A percentile compares a stretch with the other conserved stretches of the same genome.
Conservation (phyloP, 2,329 filamentous ascomycete genomes). For the Aspergillus sp. region DNA sequence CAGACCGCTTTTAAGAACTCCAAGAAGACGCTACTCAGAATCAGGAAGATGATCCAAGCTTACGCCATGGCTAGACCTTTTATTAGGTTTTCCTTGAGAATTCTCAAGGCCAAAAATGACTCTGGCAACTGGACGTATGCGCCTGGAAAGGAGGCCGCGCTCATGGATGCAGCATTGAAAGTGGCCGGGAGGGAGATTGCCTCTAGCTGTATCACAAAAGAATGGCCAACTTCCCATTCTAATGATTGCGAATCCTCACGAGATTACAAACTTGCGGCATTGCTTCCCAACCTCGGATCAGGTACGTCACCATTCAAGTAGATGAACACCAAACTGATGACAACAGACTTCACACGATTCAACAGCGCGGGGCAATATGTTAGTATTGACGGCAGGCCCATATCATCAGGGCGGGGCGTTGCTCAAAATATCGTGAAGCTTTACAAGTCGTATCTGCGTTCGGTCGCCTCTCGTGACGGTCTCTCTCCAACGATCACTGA, state of each 20-base stretch:
- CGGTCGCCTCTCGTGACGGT: conserved; percentile 21
- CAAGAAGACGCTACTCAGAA: conserved; percentile 49
- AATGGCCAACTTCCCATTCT: conserved; percentile 29
- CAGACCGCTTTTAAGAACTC: conserved; percentile 54
- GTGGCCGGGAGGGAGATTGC: conserved; percentile 55
- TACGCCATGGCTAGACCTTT: conserved; percentile 61
- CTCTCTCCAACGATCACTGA: conserved; percentile 40
- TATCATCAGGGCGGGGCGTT: conserved; percentile 51
- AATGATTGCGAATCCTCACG: conserved; percentile 13
- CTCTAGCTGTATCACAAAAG: conserved; percentile 46
- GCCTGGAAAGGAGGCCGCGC: conserved; percentile 47
- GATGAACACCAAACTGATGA: conserved; percentile 19
- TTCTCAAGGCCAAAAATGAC: conserved; percentile 61
- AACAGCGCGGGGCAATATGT: conserved; percentile 50
- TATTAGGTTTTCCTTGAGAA: conserved; percentile 56
- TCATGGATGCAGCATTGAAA: conserved; percentile 57
- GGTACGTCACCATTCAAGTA: conserved; percentile 21
- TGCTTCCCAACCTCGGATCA: conserved; percentile 50
- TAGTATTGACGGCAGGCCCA: conserved; percentile 57
- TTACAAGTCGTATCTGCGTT: conserved; percentile 53
- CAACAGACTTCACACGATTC: conserved; percentile 37
- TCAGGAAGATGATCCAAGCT: conserved; percentile 55
- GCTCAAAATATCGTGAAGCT: conserved; percentile 53
- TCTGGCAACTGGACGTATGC: conserved; percentile 62
- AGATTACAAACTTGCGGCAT: conserved; percentile 46